Base-by-base conservation (phyloP, 1,284 basidiomycete species). In the Ceratorhiza oryzae-sativae region DNA sequence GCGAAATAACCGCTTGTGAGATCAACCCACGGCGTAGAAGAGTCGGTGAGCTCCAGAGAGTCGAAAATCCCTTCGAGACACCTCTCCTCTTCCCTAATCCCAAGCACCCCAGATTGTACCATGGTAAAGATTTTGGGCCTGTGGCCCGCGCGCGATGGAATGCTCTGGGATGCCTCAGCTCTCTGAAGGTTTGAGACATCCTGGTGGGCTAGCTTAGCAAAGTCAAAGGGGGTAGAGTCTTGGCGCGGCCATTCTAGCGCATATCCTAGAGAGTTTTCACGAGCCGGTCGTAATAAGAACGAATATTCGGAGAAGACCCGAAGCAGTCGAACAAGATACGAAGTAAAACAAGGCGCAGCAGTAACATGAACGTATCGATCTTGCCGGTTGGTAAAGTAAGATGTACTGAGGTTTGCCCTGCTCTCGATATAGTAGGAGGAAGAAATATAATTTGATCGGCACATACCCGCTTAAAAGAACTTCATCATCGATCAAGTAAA, bases 1-100 rank as follows among this genome's bases (percentile, higher is more conserved):
- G 92, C 93, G 78, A 99, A 99, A 81, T 99, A 99, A 15, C 97
- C 97, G 75, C 90, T 95, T 13, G 97, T 99, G 77, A 97, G 82
- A 79, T 96, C 83, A 25, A 85, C 79, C 62, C 71, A 73, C 9
- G 77, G 73, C 18, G 32, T 49, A 6, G 49, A 45, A 27, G 20
- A 36, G 15, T 46, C 27, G 20, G 45, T 41, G 12, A 71, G 30
- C 10, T 70, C 56, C 6, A 74, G 73, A 76, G 84, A 79, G 9
- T 84, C 76, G 76, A 93, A 92, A 20, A 94, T 83, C 45, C 82
- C 79, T 0, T 83, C 79, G 55, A 96, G 79, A 30, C 84, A 84
- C 2, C 80, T 80, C 77, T 95, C 94, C 81, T 97, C 94, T 80
- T 97, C 93, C 25, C 88, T 86, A 59, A 96, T 84, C 53, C 87